phyloP scores from a whole-genome alignment of 768 basidiomycete genomes.

The Hypholoma fasciculare region DNA sequence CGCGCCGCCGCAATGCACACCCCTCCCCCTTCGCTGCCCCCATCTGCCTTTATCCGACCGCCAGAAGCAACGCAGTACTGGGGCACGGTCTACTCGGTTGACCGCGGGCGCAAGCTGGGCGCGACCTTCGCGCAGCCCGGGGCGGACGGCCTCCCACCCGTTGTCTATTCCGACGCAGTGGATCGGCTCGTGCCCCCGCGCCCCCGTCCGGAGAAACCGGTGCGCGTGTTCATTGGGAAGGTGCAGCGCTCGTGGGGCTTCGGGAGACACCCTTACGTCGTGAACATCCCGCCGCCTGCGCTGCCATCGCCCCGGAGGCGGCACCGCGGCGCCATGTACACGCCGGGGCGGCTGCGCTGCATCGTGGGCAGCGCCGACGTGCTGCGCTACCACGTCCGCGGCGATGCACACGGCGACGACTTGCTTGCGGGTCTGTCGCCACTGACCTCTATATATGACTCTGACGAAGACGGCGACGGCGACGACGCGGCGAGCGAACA shows the following conservation, averaged over 20 bases:
- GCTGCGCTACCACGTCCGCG: neutral
- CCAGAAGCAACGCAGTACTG: slow-evolving; percentile 3
- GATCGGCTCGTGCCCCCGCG: neutral
- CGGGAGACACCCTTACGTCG: slow-evolving; percentile 3
- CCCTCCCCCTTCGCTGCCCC: neutral
- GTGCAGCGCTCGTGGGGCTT: slow-evolving; percentile 14
- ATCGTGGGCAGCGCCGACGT: neutral
- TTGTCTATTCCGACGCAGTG: neutral
- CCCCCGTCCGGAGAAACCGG: neutral
- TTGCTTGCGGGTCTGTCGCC: neutral
- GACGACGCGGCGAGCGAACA: neutral
- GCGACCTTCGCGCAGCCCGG: neutral
- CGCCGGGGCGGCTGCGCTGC: neutral
- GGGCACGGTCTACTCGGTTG: slow-evolving; percentile 6
- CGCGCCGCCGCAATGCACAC: too few species aligned
- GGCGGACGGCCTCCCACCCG: neutral
- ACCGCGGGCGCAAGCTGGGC: neutral
- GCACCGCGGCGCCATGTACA: neutral
- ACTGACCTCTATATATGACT: slow-evolving; percentile 1
- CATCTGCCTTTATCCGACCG: neutral
- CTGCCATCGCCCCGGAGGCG: neutral
- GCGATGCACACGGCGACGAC: neutral
- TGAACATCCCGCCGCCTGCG: neutral
- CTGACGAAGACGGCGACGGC: neutral
- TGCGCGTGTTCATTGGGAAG: slow-evolving; percentile 12